Evolutionary conservation across 805 yeast species (phyloP).

Genomic region (Starmerella apicola): DNA sequence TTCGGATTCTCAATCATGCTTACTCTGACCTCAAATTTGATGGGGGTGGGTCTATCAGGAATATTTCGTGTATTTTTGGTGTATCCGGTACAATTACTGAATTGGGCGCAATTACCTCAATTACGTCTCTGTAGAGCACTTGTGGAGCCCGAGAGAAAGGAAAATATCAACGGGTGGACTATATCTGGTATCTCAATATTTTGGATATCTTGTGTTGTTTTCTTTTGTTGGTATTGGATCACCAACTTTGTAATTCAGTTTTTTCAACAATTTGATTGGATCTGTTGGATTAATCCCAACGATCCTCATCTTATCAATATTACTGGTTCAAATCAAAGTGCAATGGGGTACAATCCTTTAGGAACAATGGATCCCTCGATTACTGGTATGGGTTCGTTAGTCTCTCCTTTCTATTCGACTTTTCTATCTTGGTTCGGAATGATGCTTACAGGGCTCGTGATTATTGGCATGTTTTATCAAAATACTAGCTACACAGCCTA

Average conservation of each 20-base stretch:
- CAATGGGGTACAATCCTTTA: constrained; percentile 41
- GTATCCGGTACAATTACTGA: constrained; percentile 40
- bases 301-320: constrained; percentile 37
- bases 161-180: constrained; percentile 44
- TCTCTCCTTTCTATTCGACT: constrained; percentile 34
- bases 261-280: constrained; percentile 50
- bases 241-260: constrained; percentile 51
- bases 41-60: constrained; percentile 61
- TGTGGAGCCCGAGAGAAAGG: constrained; percentile 16
- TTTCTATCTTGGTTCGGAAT: constrained; percentile 29
- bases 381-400: constrained; percentile 35
- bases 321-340: constrained; percentile 39
- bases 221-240: constrained; percentile 30
- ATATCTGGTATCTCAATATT: constrained; percentile 42
- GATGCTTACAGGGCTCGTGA: constrained; percentile 26
- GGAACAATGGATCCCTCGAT: constrained; percentile 35
- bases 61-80: constrained; percentile 47
- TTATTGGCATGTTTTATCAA: constrained; percentile 32
- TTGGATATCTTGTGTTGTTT: constrained; percentile 32
- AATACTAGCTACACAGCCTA: constrained; percentile 41
- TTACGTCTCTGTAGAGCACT: constrained; percentile 40
- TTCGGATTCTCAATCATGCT: constrained; percentile 41
- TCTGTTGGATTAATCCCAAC: constrained; percentile 45
- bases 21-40: constrained; percentile 43
- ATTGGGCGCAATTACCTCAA: constrained; percentile 42